Conservation (phyloP, 116 monocot species). For the Phalaenopsis hybrid region DNA sequence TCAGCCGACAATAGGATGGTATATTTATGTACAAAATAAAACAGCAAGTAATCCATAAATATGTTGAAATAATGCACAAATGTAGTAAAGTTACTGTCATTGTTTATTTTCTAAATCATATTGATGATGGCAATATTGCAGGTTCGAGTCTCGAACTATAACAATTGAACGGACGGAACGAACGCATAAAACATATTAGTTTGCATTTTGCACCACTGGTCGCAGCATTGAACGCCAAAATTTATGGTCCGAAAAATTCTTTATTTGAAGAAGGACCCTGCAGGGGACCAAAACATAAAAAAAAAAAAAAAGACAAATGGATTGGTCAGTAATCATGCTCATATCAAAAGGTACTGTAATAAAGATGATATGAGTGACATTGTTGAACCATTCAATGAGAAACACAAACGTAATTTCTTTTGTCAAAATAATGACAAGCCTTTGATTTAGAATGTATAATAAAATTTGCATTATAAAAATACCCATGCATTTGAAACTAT, state of each 20-base stretch:
- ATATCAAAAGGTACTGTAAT: background rate
- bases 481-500: no score
- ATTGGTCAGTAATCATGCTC: background rate
- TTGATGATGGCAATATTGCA: background rate
- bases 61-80: background rate
- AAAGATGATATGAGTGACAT: background rate
- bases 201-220: no score
- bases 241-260: background rate
- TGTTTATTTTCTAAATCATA: background rate
- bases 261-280: background rate
- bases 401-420: background rate
- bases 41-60: background rate
- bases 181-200: background rate
- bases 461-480: no score
- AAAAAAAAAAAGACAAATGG: background rate
- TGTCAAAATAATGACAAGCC: background rate
- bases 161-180: background rate
- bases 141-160: background rate
- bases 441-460: background rate
- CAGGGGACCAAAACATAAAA: background rate
- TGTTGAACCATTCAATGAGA: background rate
- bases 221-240: background rate
- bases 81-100: background rate
- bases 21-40: background rate
- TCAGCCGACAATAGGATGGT: background rate